Base-by-base conservation (phyloP, 1,139 yeast genomes). In the Debaryomyces singareniensis region DNA sequence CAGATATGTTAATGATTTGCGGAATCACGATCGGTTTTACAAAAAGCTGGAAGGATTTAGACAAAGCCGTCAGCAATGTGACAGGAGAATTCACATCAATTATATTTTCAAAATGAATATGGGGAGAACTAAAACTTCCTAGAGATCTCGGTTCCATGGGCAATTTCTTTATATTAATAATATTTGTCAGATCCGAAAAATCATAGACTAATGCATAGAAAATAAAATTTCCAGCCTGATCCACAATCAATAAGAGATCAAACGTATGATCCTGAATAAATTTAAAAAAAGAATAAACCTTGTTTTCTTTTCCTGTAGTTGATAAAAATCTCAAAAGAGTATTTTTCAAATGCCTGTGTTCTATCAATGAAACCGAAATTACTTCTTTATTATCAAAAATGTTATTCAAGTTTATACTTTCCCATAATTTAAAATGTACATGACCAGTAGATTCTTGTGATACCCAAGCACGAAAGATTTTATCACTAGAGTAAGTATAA, bases 381-480 rank as follows among this genome's bases (percentile, higher is more conserved):
- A 50, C 24, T 5, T 36, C 44, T 23, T 35, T 36, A 20, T 33
- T 28, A 7, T 18, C 21, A 21, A 51, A 51, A 3, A 51, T 48
- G 4, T 45, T 40, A 15, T 47, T 46, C 18, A 82, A 46, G 39
- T 75, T 70, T 11, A 79, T 42, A 2, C 68, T 53, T 0, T 78
- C 80, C 77, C 87, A 78, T 24, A 69, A 61, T 37, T 69, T 76
- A 6, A 81, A 66, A 33, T 71, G 73, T 35, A 71, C 71, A 27
- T 72, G 76, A 9, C 71, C 73, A 28, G 71, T 77, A 29, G 62
- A 57, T 36, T 79, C 87, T 49, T 69, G 78, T 7, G 84, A 76
- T 0, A 86, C 74, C 87, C 93, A 87, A 0, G 83, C 69, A 15
- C 87, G 63, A 26, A 89, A 49, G 9, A 65, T 57, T 5, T 65